phyloP scores from a whole-genome alignment of 1,139 yeast species.

The Suhomyces chickasaworum region DNA sequence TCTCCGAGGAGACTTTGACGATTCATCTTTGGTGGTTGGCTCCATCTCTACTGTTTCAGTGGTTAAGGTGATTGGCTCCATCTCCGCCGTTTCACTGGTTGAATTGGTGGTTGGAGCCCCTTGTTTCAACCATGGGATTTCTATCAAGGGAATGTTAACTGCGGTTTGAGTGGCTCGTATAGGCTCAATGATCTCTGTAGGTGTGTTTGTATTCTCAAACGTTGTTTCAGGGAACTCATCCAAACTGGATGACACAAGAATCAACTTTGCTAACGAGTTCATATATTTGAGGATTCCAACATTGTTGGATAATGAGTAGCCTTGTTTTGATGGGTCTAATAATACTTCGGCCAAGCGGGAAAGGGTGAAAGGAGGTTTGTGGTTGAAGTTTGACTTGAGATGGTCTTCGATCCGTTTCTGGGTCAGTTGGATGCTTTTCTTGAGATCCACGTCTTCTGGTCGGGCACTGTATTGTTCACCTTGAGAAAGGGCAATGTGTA shows the following conservation, averaged over 20 bases:
- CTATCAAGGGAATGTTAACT: constrained; percentile 28
- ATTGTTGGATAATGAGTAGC: constrained; percentile 32
- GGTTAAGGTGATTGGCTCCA: neutral
- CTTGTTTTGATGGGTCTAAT: constrained; percentile 35
- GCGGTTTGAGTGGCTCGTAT: constrained; percentile 14
- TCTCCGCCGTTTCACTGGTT: neutral
- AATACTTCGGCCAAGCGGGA: constrained; percentile 58
- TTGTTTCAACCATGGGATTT: constrained; percentile 52
- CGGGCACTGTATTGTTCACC: constrained; percentile 18
- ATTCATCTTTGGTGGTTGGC: constrained; percentile 7
- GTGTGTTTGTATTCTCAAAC: constrained; percentile 6
- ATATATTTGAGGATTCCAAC: constrained; percentile 30
- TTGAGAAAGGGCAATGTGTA: constrained; percentile 11
- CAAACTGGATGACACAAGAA: constrained; percentile 32
- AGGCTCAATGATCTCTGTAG: constrained; percentile 7
- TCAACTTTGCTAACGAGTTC: constrained; percentile 32
- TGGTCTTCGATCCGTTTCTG: constrained; percentile 21
- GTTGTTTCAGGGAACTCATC: constrained; percentile 28
- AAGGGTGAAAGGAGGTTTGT: constrained; percentile 60
- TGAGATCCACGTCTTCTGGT: constrained; percentile 21
- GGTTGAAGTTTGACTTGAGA: constrained; percentile 30
- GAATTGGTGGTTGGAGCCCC: constrained; percentile 10
- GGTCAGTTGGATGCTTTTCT: constrained; percentile 16
- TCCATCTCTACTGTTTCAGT: neutral
- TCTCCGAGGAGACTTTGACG: constrained; percentile 11